Evolutionary conservation across 2,329 filamentous ascomycete genomes (phyloP).

Genomic region (Fonsecaea multimorphosa): DNA sequence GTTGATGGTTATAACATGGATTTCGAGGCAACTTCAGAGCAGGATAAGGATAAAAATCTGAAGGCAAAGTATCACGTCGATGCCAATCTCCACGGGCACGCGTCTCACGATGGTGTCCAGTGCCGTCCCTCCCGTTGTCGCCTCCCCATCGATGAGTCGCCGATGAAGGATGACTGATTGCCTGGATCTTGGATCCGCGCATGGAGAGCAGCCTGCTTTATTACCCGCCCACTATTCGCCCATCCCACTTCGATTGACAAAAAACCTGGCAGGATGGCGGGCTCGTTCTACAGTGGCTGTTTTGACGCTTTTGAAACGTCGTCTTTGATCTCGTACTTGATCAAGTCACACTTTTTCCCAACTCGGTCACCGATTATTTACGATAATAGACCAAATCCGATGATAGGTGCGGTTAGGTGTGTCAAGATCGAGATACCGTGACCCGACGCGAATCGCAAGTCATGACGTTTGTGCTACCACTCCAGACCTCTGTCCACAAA

Average conservation of each 20-base stretch:
- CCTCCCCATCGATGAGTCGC: slow-evolving; percentile 10
- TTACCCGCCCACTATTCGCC: slow-evolving; percentile 17
- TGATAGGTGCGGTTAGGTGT: neutral
- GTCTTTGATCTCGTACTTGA: neutral
- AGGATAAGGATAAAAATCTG: neutral
- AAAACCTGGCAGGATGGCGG: slow-evolving; percentile 19
- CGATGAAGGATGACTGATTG: slow-evolving; percentile 8
- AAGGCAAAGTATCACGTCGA: neutral
- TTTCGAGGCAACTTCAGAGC: neutral
- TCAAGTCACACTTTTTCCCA: neutral
- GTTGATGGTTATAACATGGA: neutral
- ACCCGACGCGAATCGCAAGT: neutral
- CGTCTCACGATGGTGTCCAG: slow-evolving; percentile 2
- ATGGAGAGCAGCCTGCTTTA: slow-evolving; percentile 7
- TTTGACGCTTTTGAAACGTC: neutral
- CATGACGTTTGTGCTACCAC: neutral
- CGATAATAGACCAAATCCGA: neutral
- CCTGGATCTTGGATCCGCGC: slow-evolving; percentile 16
- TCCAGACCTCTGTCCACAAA: neutral
- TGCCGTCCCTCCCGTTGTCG: slow-evolving; percentile 7
- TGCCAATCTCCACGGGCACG: slow-evolving; percentile 7
- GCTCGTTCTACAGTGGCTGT: neutral
- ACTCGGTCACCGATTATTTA: neutral
- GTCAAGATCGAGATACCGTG: neutral
- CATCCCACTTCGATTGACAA: slow-evolving; percentile 11